These are phyloP conservation scores for Botrytis medusae DNA, from an alignment of 2,329 filamentous ascomycete genomes.

Conservation along the genomic window DNA sequence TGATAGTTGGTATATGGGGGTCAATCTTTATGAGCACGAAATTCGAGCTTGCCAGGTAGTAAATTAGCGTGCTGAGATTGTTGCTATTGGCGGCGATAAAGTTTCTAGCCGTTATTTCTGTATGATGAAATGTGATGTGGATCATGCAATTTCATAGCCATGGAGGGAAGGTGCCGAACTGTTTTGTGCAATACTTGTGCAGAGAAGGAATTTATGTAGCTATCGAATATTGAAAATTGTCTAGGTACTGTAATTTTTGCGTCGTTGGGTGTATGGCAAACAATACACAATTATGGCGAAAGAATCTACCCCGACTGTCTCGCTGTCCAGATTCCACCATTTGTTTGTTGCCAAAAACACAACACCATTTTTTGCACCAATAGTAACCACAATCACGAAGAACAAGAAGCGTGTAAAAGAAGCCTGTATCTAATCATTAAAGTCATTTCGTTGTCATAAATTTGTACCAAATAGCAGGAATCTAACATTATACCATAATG, in stretches of 20 bases:
- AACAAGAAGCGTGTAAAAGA: not conserved
- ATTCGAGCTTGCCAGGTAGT: not conserved
- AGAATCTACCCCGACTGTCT: not conserved
- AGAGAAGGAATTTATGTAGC: not conserved
- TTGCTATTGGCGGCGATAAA: not conserved
- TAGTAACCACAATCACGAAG: not conserved
- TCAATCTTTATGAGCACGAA: not conserved
- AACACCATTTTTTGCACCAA: not conserved
- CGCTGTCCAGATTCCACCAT: not conserved
- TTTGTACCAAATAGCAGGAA: not conserved
- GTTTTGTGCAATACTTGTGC: not conserved
- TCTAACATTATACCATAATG: not conserved
- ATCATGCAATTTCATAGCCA: not conserved
- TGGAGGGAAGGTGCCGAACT: not conserved
- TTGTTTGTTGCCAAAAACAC: not conserved
- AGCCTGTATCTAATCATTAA: not conserved
- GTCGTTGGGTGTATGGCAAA: not conserved
- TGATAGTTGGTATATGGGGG: not conserved
- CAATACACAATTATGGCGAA: not conserved
- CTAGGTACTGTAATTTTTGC: not conserved
- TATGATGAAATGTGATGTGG: not conserved
- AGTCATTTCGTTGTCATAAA: not conserved
- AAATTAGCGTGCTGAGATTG: not conserved
- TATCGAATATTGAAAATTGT: not conserved
- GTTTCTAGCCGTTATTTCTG: not conserved